Base-by-base conservation (phyloP, 2,329 filamentous ascomycete genomes). In the Alternaria tenuissima region DNA sequence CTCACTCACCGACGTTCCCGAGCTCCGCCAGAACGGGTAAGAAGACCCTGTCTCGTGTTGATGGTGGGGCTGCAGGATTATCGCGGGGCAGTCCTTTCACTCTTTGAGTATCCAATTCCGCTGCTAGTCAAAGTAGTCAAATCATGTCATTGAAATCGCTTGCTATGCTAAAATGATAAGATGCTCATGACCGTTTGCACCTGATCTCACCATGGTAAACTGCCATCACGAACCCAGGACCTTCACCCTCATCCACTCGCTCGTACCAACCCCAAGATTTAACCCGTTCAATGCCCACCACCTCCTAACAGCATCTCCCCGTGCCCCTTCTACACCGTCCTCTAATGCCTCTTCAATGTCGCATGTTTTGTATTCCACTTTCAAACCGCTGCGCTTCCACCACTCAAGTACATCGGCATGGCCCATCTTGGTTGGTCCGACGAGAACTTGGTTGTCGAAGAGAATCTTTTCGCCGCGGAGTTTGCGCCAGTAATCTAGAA, bases 281-380 rank as follows among this genome's bases (percentile, higher is more conserved):
- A 96, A 80, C 0, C 92, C 93, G 68, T 95, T 94, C 65, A 85
- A 82, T 24, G 91, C 90, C 94, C 94, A 98, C 94, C 94, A 98
- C 64, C 86, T 84, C 57, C 92, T 83, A 18, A 96, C 92, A 38
- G 86, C 85, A 65, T 89, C 87, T 63, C 93, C 90, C 55, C 90
- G 89, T 5, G 83, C 79, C 2, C 83, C 87, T 38, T 87, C 87
- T 4, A 94, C 87, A 22, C 92, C 92, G 75, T 97, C 94, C 76
- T 97, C 94, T 39, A 97, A 84, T 0, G 94, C 94, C 79, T 97
- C 94, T 76, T 97, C 94, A 62, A 98, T 95, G 77, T 96, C 93
- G 77, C 93, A 97, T 1, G 93, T 96, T 77, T 94, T 94, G 79
- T 97, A 97, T 78, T 96, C 93, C 26, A 97, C 93, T 53, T 87